Evolutionary conservation across 805 yeast species (phyloP).

Genomic region (Pichia exigua): DNA sequence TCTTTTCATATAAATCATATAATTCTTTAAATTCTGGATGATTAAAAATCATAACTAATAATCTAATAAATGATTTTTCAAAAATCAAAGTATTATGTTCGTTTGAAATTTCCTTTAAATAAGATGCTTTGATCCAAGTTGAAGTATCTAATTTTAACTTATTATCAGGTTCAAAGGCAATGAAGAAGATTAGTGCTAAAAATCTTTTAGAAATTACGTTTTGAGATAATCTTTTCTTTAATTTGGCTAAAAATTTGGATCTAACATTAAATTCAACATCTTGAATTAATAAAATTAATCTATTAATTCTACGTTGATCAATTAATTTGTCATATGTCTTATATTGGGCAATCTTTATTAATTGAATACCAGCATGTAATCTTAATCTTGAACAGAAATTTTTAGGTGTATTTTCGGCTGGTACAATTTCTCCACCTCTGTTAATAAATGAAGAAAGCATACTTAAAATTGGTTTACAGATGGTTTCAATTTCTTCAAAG

Average conservation of each 20-base stretch:
- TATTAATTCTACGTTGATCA: conserved; percentile 42
- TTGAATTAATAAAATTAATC: conserved; percentile 51
- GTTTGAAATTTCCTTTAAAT: conserved; percentile 27
- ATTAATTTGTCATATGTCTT: conserved; percentile 47
- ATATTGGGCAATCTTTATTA: conserved; percentile 56
- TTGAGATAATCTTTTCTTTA: conserved; percentile 44
- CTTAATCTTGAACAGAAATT: conserved; percentile 54
- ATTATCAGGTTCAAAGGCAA: conserved; percentile 66
- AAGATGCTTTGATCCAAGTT: conserved; percentile 67
- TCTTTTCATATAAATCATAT: conserved; percentile 12
- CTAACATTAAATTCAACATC: conserved; percentile 61
- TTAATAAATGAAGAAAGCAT: conserved; percentile 58
- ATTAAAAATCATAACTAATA: conserved; percentile 66
- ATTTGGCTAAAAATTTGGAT: conserved; percentile 35
- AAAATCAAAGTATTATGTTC: conserved; percentile 37
- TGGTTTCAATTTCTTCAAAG: conserved; percentile 32
- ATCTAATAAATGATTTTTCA: conserved; percentile 60
- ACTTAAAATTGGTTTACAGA: conserved; percentile 59
- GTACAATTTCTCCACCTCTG: conserved; percentile 70
- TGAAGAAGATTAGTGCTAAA: conserved; percentile 59
- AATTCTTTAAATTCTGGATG: conserved; percentile 55
- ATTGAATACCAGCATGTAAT: conserved; percentile 55
- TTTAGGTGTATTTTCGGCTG: conserved; percentile 49
- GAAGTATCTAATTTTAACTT: conserved; percentile 41
- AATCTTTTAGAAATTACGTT: conserved; percentile 56